Conservation (phyloP, 1,284 basidiomycete genomes). For the Ceratorhiza oryzae-sativae region DNA sequence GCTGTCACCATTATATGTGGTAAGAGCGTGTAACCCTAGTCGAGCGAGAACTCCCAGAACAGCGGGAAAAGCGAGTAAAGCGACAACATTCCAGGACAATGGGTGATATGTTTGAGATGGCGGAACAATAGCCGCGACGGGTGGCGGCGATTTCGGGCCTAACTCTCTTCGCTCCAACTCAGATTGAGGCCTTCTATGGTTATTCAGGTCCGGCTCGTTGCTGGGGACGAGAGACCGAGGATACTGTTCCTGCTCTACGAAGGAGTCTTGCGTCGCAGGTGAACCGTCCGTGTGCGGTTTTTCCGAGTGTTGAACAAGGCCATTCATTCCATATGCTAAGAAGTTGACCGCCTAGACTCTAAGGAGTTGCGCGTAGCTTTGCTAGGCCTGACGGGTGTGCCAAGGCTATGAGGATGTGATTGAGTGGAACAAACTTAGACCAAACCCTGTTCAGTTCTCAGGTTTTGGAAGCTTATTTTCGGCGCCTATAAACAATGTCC, state of each 20-base stretch:
- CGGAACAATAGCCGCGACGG: constrained; percentile 18
- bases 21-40: constrained; percentile 74
- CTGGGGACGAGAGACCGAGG: constrained; percentile 11
- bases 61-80: constrained; percentile 76
- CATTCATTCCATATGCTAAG: neutral
- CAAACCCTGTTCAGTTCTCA: neutral
- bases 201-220: neutral
- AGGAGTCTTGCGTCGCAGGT: neutral
- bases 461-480: too few relatives aligned
- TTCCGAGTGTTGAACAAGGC: constrained; percentile 8
- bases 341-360: neutral
- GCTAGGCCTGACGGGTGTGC: neutral
- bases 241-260: neutral
- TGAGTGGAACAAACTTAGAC: too few relatives aligned
- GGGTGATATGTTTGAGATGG: constrained; percentile 54
- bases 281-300: neutral
- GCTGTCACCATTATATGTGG: constrained; percentile 73
- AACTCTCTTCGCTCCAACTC: constrained; percentile 12
- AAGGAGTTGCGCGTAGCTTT: neutral
- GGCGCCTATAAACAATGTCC: neutral
- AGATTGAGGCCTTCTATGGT: neutral
- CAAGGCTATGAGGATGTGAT: neutral
- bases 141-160: constrained; percentile 11
- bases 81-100: constrained; percentile 67
- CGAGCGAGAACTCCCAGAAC: constrained; percentile 81